Conservation (phyloP, 371 early-diverging fungal species). For the Mucor circinelloides region DNA sequence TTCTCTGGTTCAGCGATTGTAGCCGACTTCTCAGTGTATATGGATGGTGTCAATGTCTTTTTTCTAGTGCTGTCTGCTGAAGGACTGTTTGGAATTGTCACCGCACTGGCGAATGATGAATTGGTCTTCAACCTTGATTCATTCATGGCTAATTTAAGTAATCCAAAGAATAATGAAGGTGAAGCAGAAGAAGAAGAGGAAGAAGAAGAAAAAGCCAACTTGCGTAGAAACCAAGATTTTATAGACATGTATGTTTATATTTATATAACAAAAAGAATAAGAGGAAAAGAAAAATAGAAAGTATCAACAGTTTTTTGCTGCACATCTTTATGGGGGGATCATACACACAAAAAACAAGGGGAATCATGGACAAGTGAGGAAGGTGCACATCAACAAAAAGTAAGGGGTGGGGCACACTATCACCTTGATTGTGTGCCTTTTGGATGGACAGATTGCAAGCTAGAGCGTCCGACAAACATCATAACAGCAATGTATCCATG, state of each 20-base stretch:
- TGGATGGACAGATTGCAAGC: background rate
- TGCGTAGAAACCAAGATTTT: slow-evolving; percentile 18
- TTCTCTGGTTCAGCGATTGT: slow-evolving; percentile 13
- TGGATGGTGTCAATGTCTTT: slow-evolving; percentile 13
- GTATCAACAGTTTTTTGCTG: slow-evolving; percentile 5
- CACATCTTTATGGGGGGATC: slow-evolving; percentile 2
- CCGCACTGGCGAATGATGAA: slow-evolving; percentile 25
- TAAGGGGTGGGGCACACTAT: background rate
- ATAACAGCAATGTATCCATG: background rate
- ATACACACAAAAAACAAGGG: slow-evolving; percentile 3
- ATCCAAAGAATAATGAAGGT: slow-evolving; percentile 30
- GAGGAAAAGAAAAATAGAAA: slow-evolving; percentile 19
- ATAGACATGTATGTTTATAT: slow-evolving; percentile 21
- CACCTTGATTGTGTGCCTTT: background rate
- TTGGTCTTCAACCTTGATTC: slow-evolving; percentile 32
- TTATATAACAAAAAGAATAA: slow-evolving; percentile 14
- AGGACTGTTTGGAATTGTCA: slow-evolving; percentile 14
- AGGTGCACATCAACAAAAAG: background rate
- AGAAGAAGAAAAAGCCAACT: background rate
- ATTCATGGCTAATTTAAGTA: slow-evolving; percentile 30
- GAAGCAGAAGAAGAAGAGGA: slow-evolving; percentile 16
- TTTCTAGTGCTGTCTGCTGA: background rate
- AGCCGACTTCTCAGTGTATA: slow-evolving; percentile 23
- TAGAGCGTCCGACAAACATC: background rate
- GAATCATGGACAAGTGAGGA: background rate